Evolutionary conservation across 345 rosid genomes (phyloP).

Genomic region (Hibiscus syriacus): DNA sequence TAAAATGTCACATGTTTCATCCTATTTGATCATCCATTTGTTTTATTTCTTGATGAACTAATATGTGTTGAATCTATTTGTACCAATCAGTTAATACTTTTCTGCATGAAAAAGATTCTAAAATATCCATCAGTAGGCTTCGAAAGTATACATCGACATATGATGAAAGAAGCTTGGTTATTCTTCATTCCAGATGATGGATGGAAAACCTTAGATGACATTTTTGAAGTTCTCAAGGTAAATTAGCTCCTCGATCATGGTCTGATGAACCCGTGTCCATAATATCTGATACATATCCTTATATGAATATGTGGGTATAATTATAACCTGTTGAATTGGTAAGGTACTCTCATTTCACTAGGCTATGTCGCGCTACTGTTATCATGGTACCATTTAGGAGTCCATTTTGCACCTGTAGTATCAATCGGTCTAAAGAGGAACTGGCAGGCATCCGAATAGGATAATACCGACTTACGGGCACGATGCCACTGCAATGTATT

Average conservation of each 20-base stretch:
- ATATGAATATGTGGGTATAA: not conserved
- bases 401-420: too few relatives aligned
- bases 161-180: not conserved
- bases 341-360: too few relatives aligned
- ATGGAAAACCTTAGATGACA: not conserved
- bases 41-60: not conserved
- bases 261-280: too few relatives aligned
- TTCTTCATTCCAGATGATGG: constrained; percentile 7
- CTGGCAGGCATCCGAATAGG: too few relatives aligned
- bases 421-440: too few relatives aligned
- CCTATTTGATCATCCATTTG: not conserved
- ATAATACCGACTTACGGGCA: too few relatives aligned
- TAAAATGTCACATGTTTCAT: constrained; percentile 63
- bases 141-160: constrained; percentile 1
- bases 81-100: not conserved
- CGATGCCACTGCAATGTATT: too few relatives aligned
- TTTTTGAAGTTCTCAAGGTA: not conserved
- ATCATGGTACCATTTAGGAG: too few relatives aligned
- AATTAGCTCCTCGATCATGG: not conserved
- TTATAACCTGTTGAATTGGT: not conserved
- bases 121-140: constrained; percentile 5
- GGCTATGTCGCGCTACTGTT: too few relatives aligned
- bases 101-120: not conserved
- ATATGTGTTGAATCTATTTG: not conserved
- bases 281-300: too few relatives aligned